A percentile compares a stretch with the other conserved stretches of the same genome.
Evolutionary conservation across 352 stramenopile genomes (phyloP).

Genomic region (Thraustochytrium striatum): DNA sequence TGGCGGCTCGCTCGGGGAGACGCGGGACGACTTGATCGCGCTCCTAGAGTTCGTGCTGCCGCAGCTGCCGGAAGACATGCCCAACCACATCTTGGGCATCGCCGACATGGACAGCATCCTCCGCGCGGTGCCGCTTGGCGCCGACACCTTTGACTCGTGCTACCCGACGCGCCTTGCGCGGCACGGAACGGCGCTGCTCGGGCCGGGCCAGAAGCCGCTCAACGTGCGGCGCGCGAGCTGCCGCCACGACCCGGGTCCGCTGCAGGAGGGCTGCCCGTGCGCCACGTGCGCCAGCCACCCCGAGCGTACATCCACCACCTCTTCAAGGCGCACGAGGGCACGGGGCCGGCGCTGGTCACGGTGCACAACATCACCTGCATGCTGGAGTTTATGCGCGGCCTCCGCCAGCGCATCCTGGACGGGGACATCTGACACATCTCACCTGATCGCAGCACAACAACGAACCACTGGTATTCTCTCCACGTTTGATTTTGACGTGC

Average conservation of each 20-base stretch:
- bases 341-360: slow-evolving; percentile 60
- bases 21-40: slow-evolving; percentile 64
- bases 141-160: slow-evolving; percentile 73
- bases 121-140: slow-evolving; percentile 61
- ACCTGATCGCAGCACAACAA: slow-evolving; percentile 13
- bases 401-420: slow-evolving; percentile 65
- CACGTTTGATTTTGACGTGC: too few relatives aligned
- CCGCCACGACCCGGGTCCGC: slow-evolving; percentile 59
- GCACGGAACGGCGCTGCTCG: slow-evolving; percentile 66
- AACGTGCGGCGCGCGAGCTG: slow-evolving; percentile 57
- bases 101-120: slow-evolving; percentile 68
- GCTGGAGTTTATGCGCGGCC: slow-evolving; percentile 64
- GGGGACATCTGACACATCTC: slow-evolving; percentile 68
- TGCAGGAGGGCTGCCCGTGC: slow-evolving; percentile 65
- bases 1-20: slow-evolving; percentile 67
- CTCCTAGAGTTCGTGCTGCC: slow-evolving; percentile 69
- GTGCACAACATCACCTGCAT: slow-evolving; percentile 74
- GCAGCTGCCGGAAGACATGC: slow-evolving; percentile 63
- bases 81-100: slow-evolving; percentile 71
- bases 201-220: slow-evolving; percentile 60
- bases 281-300: slow-evolving; percentile 61
- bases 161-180: slow-evolving; percentile 70
- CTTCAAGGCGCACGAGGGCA: slow-evolving; percentile 69
- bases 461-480: too few relatives aligned
- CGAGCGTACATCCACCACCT: slow-evolving; percentile 70